Base-by-base conservation (phyloP, 768 basidiomycete species). In the Clitopilus passeckerianus region DNA sequence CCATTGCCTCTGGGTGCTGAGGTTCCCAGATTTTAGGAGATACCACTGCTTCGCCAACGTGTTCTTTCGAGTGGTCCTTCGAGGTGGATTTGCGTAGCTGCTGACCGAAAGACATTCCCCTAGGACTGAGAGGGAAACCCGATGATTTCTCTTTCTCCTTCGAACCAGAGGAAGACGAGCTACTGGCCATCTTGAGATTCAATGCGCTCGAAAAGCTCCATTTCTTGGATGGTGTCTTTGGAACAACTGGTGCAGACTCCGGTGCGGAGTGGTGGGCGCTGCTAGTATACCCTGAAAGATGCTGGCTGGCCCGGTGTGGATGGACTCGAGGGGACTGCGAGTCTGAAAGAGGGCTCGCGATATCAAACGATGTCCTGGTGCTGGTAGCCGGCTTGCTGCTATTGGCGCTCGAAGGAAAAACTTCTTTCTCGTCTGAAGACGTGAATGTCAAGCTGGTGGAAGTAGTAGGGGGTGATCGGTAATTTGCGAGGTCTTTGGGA, bases 131-230 rank as follows among this genome's bases (percentile, higher is more conserved):
- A 12, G 86, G 81, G 61, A 86, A 83, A 16, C 76, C 71, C 30
- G 85, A 76, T 1, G 46, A n/a, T 50, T 50, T 50, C 9, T 50
- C 46, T n/a, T 50, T 50, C 9, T 50, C 46, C 43, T 84, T 83
- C 63, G 84, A 74, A 73, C 68, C 73, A 57, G 86, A 83, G 43
- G 81, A 79, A 18, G 27, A 30, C 86, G 86, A 54, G 88, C 85
- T 24, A 59, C 81, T 81, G 14, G 86, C 81, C 55, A 91, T 72
- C 68, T 83, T 91, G 70, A 90, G 81, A 64, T 90, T 91, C 4
- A 95, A 75, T 22, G 90, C 91, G 62, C 82, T 89, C n/a, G 91
- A 90, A 71, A 95, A 90, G 69, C 93, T 95, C 93, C 93, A 95
- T 72, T 95, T 95, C 82, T 94, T 95, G n/a, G 90, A 92, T 34